These are phyloP conservation scores for Eucalyptus cladocalyx DNA, from an alignment of 345 rosid genomes.

Conservation along the genomic window DNA sequence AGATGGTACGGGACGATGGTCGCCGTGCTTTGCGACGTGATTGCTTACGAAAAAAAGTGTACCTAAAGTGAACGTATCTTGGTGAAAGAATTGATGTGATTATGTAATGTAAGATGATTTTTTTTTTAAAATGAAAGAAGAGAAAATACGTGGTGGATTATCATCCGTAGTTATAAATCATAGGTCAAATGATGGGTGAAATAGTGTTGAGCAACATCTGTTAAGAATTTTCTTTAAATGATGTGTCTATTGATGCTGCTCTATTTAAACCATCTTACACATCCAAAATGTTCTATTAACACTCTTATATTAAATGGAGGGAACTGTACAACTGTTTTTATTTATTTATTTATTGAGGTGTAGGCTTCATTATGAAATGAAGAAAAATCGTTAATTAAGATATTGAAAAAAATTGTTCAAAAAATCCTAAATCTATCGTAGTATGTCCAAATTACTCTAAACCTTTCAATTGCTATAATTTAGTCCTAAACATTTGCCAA, in stretches of 20 bases:
- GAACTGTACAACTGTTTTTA: not conserved
- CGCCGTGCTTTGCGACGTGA: rapidly evolving
- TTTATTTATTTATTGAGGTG: not conserved
- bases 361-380: not conserved
- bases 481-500: not conserved
- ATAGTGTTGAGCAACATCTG: rapidly evolving
- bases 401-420: not conserved
- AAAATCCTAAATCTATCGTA: not conserved
- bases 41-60: not conserved
- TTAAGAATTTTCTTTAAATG: no score
- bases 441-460: rapidly evolving
- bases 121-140: not conserved
- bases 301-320: not conserved
- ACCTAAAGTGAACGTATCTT: not conserved
- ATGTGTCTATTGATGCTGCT: not conserved
- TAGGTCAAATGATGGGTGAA: rapidly evolving
- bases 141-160: not conserved
- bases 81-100: not conserved
- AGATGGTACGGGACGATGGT: not conserved
- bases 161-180: not conserved
- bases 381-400: not conserved
- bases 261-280: no score
- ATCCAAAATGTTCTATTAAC: not conserved
- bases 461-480: not conserved
- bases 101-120: rapidly evolving